Evolutionary conservation across 2,329 filamentous ascomycete genomes (phyloP), one percentile per base, ranked within the genome.

Genomic region (Hypomyces rosellus): DNA sequence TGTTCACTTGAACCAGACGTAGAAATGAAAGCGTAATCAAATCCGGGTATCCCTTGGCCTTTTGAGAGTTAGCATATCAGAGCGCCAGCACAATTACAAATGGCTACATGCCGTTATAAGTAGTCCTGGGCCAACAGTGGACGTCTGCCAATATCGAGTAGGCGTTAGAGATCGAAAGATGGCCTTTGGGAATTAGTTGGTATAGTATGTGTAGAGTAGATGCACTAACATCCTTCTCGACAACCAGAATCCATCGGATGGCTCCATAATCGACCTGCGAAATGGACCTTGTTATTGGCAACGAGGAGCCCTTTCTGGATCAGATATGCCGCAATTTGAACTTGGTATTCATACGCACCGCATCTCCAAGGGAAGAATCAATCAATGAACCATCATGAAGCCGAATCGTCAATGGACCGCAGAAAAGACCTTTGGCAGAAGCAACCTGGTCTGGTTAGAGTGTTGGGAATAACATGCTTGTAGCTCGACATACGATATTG

Each of bases 31-130:
- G 74, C 0, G 87, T 89, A 1, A 78, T 75, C 44, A 92, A 70
- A 58, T 93, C 89, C 0, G 89, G 88, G 60, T 89, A 93, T 2
- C 89, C 89, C 72, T 91, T 93, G 1, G 82, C 88, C 85, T 89
- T 48, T 3, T 2, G 6, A 6, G 0, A 0, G 12, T 59, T 13
- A 59, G 45, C 15, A 5, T 6, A 4, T 9, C 3, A 2, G 3
- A 22, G 7, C 25, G 25, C 6, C 25, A 8, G 9, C 25, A 8
- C 25, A 20, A 20, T 4, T 4, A 8, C 5, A 8, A 3, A 16
- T 9, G 6, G 11, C 12, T 30, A 16, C 68, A 34, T 69, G 85
- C 85, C 3, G 88, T 91, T 18, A 91, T 59, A 0, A 89, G 63
- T n/a, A 88, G 68, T 0, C 86, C 85, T n/a, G 73, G 69, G 0